Evolutionary conservation across 2,329 filamentous ascomycete genomes (phyloP).

Genomic region (Emergomyces orientalis): DNA sequence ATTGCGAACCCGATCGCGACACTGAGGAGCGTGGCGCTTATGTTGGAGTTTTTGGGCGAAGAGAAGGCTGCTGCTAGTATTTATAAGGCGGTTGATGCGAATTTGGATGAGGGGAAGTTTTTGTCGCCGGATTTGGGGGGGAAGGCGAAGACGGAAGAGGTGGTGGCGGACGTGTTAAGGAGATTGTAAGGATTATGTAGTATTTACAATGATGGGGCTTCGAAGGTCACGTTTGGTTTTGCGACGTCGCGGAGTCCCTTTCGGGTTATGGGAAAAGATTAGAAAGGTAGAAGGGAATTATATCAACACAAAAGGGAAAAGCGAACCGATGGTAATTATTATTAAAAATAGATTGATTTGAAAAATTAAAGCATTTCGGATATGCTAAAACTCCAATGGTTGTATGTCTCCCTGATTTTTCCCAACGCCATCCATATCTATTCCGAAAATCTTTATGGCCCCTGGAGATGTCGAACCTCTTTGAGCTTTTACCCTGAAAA

Average conservation of each 20-base stretch:
- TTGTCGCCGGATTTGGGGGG: slow-evolving; percentile 88
- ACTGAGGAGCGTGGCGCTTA: slow-evolving; percentile 77
- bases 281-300: not conserved
- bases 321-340: not conserved
- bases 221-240: no score
- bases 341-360: not conserved
- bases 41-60: slow-evolving; percentile 92
- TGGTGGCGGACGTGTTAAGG: slow-evolving; percentile 76
- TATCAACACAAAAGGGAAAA: no score
- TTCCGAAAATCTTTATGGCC: not conserved
- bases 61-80: slow-evolving; percentile 79
- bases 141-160: slow-evolving; percentile 72
- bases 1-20: slow-evolving; percentile 97
- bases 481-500: not conserved
- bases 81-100: slow-evolving; percentile 83
- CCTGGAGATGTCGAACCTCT: no score
- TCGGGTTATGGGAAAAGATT: not conserved
- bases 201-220: not conserved
- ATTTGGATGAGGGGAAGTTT: slow-evolving; percentile 71
- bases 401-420: not conserved
- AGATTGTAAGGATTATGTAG: slow-evolving; percentile 50
- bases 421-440: not conserved
- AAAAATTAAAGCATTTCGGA: not conserved
- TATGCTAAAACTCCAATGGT: not conserved
- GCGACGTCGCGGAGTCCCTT: no score